phyloP scores from a whole-genome alignment of 345 rosid genomes.

The Capsella bursapastoris region DNA sequence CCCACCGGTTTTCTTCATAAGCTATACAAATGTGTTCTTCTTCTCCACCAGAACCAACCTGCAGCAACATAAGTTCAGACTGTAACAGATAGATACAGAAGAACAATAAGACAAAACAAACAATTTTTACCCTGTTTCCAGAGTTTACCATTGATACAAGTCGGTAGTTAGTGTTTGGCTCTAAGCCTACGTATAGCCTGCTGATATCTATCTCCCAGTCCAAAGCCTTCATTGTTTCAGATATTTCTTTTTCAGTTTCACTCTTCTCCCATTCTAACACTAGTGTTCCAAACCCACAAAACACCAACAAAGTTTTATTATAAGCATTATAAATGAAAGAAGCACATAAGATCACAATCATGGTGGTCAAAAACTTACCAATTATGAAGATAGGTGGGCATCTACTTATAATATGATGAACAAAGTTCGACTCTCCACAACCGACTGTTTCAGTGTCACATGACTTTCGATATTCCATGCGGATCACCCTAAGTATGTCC shows the following conservation, averaged over 20 bases:
- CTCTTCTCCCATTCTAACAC: constrained; percentile 14
- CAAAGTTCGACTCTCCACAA: constrained; percentile 20
- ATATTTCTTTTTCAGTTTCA: constrained; percentile 15
- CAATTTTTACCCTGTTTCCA: not conserved
- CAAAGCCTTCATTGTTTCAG: constrained; percentile 25
- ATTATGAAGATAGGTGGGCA: constrained; percentile 21
- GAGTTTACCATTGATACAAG: constrained; percentile 26
- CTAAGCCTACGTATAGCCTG: constrained; percentile 8
- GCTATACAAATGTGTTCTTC: constrained; percentile 27
- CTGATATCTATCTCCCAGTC: constrained; percentile 26
- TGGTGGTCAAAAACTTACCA: constrained; percentile 23
- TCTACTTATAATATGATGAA: constrained; percentile 17
- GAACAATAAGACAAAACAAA: not conserved
- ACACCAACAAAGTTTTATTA: not conserved
- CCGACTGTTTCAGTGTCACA: constrained; percentile 30
- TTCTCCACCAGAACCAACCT: constrained; percentile 37
- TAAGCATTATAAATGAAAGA: not conserved
- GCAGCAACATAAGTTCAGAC: not conserved
- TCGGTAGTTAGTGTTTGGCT: constrained; percentile 8
- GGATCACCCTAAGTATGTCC: constrained; percentile 25
- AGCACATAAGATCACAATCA: not conserved
- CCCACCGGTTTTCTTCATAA: constrained; percentile 15
- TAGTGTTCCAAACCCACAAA: constrained; percentile 9
- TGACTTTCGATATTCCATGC: constrained; percentile 1
- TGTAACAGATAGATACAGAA: not conserved